Conservation (phyloP, 2,329 filamentous ascomycete genomes). For the Penicillium sp. region DNA sequence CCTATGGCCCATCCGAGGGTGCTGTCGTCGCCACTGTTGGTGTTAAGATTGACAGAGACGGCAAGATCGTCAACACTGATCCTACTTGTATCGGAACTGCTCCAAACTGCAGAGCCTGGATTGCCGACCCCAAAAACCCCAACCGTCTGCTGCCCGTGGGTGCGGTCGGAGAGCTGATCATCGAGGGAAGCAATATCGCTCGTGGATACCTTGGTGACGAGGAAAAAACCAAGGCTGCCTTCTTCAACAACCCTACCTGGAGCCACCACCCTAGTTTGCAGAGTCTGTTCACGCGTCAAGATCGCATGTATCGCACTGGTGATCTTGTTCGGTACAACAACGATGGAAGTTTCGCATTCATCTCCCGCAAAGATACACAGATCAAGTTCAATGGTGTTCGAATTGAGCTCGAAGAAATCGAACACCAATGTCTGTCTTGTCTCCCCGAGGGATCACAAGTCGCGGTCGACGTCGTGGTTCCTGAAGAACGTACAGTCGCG, state of each 20-base stretch:
- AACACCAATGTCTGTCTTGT: constrained; percentile 43
- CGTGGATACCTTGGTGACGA: constrained; percentile 47
- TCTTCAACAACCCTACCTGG: constrained; percentile 39
- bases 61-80: constrained; percentile 31
- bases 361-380: constrained; percentile 36
- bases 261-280: constrained; percentile 19
- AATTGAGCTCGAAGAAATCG: constrained; percentile 50
- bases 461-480: constrained; percentile 46
- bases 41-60: constrained; percentile 33
- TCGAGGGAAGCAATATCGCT: constrained; percentile 50
- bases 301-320: constrained; percentile 42
- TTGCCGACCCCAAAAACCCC: constrained; percentile 41
- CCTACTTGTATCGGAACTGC: constrained; percentile 39
- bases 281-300: constrained; percentile 25
- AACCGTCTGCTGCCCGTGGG: constrained; percentile 47
- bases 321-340: constrained; percentile 41
- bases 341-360: constrained; percentile 36
- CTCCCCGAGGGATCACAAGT: constrained; percentile 41
- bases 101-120: constrained; percentile 38
- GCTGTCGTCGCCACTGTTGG: constrained; percentile 38
- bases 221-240: constrained; percentile 36
- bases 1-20: constrained; percentile 47
- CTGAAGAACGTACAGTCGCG: constrained; percentile 32
- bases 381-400: constrained; percentile 49
- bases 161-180: constrained; percentile 49